Evolutionary conservation across 768 basidiomycete species (phyloP), one percentile per base, ranked within the genome.

Genomic region (Scleroderma bovista): DNA sequence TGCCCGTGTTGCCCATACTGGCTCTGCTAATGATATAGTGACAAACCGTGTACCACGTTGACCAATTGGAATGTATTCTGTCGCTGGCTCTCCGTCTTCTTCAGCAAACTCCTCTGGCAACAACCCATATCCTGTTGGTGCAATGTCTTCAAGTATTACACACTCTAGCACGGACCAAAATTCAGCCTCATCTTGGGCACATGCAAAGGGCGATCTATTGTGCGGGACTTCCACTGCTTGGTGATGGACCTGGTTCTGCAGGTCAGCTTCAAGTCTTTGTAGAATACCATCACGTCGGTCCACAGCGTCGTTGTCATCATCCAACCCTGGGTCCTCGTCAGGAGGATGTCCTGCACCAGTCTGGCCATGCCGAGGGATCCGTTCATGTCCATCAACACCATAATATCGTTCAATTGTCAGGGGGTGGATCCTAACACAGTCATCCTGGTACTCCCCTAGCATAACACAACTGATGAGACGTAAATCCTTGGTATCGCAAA

Each of bases 321-420:
- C 40, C 8, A 45, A 48, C 22, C 36, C 36, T n/a, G 24, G 17
- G 20, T 41, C 46, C 26, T 54, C 17, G n/a, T 54, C 44, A 10
- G 22, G 29, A n/a, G 53, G 34, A 52, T 54, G 50, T 13, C 53
- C 52, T 15, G 53, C 53, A 45, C 53, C 36, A 46, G 51, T 54
- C 20, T 53, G 48, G 19, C 46, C 52, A 33, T 10, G 45, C 34
- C 3, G 24, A 36, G 11, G 40, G 23, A 24, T 33, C n/a, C 16
- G 43, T n/a, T 52, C 51, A 44, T 6, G 2, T 5, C 37, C 55
- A 29, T 45, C 39, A 44, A 51, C 53, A 13, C 57, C 55, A 32
- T 59, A 50, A 22, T 59, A 59, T 22, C 22, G 43, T 10, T 53
- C 45, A 5, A 59, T 51, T 5, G 56, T 59, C 24, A 54, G 52